phyloP scores from a whole-genome alignment of 495 filamentous ascomycete genomes.

The Cetradonia linearis region DNA sequence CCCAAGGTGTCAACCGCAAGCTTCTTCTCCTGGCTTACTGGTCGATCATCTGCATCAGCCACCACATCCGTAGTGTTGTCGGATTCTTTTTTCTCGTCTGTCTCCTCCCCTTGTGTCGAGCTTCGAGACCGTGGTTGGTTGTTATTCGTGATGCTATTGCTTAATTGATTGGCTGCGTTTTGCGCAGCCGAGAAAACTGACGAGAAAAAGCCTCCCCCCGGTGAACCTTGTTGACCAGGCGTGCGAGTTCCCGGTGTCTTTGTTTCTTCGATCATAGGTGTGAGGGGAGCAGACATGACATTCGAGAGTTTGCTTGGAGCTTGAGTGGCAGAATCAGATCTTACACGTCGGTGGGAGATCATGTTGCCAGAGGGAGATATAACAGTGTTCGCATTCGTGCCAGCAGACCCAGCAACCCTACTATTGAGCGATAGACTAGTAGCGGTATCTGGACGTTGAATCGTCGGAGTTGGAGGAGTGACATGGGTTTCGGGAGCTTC shows the following conservation, averaged over 20 bases:
- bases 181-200: conserved; percentile 87
- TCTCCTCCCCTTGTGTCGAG: conserved; percentile 24
- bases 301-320: conserved; percentile 87
- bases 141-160: conserved; percentile 64
- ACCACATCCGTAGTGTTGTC: conserved; percentile 21
- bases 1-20: conserved; percentile 84
- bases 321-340: conserved; percentile 54
- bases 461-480: conserved; percentile 46
- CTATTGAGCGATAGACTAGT: conserved; percentile 8
- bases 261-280: conserved; percentile 58
- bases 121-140: conserved; percentile 36
- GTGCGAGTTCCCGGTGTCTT: conserved; percentile 39
- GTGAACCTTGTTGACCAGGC: conserved; percentile 34
- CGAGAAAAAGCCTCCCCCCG: conserved; percentile 72
- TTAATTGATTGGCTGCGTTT: conserved; percentile 81
- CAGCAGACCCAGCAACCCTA: conserved; percentile 8
- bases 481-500: conserved; percentile 41
- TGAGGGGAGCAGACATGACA: conserved; percentile 59
- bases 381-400: conserved; percentile 20
- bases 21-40: conserved; percentile 47
- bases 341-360: conserved; percentile 61
- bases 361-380: conserved; percentile 52
- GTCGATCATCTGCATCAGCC: conserved; percentile 27
- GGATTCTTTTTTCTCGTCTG: conserved; percentile 26
- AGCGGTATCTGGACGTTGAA: conserved; percentile 25